A percentile compares a stretch with the other conserved stretches of the same genome.
phyloP scores from a whole-genome alignment of 306 rosid genomes.

The Abrus pulchellus region DNA sequence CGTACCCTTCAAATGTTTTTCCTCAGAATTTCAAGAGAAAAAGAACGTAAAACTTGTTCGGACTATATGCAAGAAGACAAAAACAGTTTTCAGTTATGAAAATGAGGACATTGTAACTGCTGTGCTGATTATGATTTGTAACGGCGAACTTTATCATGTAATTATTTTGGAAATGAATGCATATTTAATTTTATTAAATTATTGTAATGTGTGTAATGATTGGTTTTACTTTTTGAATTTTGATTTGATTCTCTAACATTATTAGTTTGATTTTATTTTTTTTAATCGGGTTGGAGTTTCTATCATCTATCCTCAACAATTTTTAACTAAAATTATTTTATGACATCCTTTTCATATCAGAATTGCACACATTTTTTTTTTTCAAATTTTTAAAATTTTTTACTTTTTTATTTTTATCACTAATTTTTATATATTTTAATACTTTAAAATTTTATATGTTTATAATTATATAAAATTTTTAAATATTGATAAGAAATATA shows the following conservation, averaged over 20 bases:
- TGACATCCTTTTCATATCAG: too few species aligned
- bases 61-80: not conserved
- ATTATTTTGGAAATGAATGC: not conserved
- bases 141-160: not conserved
- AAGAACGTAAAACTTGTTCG: not conserved
- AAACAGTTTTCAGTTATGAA: not conserved
- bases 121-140: not conserved
- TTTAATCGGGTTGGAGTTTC: not conserved
- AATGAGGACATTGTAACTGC: not conserved
- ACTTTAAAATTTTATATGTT: too few species aligned
- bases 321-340: too few species aligned
- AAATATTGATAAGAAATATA: too few species aligned
- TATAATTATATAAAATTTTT: too few species aligned
- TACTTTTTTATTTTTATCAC: too few species aligned
- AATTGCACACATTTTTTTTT: too few species aligned
- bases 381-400: too few species aligned
- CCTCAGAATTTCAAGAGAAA: not conserved
- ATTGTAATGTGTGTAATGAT: not conserved
- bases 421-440: too few species aligned
- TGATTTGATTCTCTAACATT: not conserved
- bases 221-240: not conserved
- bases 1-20: not conserved
- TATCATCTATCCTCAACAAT: too few species aligned
- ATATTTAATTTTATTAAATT: conserved; percentile 5
- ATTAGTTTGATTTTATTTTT: not conserved